Evolutionary conservation across 495 filamentous ascomycete genomes (phyloP).

Genomic region (Rusavskia elegans): DNA sequence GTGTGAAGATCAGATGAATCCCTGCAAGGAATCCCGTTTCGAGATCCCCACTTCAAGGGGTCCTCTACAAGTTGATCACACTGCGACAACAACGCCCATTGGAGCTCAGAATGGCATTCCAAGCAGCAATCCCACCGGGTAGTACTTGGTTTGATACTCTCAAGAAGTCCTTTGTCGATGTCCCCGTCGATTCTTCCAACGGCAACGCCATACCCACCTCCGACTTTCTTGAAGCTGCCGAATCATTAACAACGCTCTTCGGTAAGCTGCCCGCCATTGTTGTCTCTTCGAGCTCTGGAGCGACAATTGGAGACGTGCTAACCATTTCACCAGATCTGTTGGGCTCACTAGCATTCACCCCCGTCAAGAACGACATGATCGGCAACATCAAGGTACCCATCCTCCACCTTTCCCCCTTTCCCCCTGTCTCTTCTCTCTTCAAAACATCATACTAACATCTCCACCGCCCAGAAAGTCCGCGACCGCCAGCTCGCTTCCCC

Average conservation of each 20-base stretch:
- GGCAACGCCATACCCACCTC: slow-evolving; percentile 64
- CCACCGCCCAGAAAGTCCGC: slow-evolving; percentile 62
- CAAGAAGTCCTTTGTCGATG: slow-evolving; percentile 67
- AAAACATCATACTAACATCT: slow-evolving; percentile 1
- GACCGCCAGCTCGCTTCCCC: slow-evolving; percentile 67
- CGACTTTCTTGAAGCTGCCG: slow-evolving; percentile 84
- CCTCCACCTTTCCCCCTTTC: slow-evolving; percentile 1
- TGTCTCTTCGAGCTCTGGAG: background rate
- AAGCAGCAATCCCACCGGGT: slow-evolving; percentile 33
- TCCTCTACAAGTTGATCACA: too few relatives aligned
- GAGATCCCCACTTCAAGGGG: too few relatives aligned
- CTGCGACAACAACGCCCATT: background rate
- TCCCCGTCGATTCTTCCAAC: slow-evolving; percentile 54
- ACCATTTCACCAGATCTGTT: slow-evolving; percentile 45
- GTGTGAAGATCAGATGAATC: background rate
- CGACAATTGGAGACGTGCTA: background rate
- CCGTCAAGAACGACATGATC: slow-evolving; percentile 78
- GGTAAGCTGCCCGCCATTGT: slow-evolving; percentile 36
- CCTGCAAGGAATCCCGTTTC: background rate
- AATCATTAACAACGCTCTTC: slow-evolving; percentile 72
- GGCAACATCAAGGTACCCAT: slow-evolving; percentile 72
- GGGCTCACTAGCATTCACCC: slow-evolving; percentile 63
- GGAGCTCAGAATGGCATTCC: background rate
- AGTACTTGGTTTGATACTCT: slow-evolving; percentile 73
- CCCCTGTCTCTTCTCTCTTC: slow-evolving; percentile 6